Base-by-base conservation (phyloP, 306 rosid genomes). In the Heteromeles arbutifolia region DNA sequence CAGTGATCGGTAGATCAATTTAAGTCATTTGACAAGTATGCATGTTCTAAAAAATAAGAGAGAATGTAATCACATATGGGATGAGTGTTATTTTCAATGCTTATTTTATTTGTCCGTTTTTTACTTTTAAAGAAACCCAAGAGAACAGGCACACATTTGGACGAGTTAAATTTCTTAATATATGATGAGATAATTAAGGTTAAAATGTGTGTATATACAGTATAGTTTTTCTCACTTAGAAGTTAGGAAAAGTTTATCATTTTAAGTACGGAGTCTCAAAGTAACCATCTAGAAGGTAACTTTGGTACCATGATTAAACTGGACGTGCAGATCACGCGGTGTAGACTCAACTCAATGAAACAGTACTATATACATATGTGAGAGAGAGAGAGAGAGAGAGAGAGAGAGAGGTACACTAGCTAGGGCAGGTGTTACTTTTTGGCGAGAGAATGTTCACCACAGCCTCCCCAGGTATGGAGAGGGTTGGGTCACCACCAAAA, bases 321-420 rank as follows among this genome's bases (percentile, higher is more conserved):
- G 81, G 29, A 41, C 78, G 80, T 79, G 86, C 72, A 72, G 70
- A 84, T 59, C 88, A 86, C 84, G 84, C 84, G 76, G 73, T 65
- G 68, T 67, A 37, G 41, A 37, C 10, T 37, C 41, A 37, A 34
- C 39, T 34, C 9, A 34, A 34, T 34, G 39, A 34, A 34, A 34
- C 39, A 7, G 39, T 1, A 34, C 39, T 34, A 7, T 8, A 6
- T 34, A 34, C 39, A 7, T 34, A 0, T 34, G 9, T 1, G 39
- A 34, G 39, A 34, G 39, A 34, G 39, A 31, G 34, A 31, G 34
- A 31, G 34, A 32, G 34, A 32, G 34, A 32, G 34, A 7, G 39
- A 34, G 37, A 37, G 41, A 37, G 41, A 7, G 7, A 10, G 41
- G 41, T 37, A 37, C 9, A 37, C 41, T 37, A 37, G 41, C 9